Evolutionary conservation across 1,284 basidiomycete genomes (phyloP).

Genomic region (Cutaneotrichosporon arboriforme): DNA sequence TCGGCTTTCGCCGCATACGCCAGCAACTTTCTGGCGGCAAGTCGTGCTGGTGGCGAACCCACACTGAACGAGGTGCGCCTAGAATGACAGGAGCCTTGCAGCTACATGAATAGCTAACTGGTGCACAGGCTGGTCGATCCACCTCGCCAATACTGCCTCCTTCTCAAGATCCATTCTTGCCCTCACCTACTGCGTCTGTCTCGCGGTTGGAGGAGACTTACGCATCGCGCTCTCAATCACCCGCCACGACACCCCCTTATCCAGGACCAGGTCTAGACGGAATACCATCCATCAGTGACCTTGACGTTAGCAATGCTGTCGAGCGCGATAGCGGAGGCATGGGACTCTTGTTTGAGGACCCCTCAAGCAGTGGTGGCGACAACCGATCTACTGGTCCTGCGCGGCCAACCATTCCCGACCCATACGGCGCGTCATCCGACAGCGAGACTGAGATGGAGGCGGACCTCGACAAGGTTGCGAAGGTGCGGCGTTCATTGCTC

Average conservation of each 20-base stretch:
- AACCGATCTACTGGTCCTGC: background rate
- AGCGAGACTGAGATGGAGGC: constrained; percentile 31
- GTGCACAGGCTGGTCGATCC: too few relatives aligned
- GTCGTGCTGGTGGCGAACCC: constrained; percentile 7
- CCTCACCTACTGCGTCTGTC: constrained; percentile 30
- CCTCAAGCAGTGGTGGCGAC: background rate
- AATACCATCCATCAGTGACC: constrained; percentile 38
- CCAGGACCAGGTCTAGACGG: constrained; percentile 39
- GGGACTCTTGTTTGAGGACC: constrained; percentile 28
- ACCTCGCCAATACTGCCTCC: too few relatives aligned
- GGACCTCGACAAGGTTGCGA: constrained; percentile 33
- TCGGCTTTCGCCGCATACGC: constrained; percentile 40
- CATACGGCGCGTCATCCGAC: constrained; percentile 36
- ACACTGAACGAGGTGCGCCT: too few relatives aligned
- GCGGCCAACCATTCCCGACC: constrained; percentile 28
- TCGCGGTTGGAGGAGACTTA: constrained; percentile 31
- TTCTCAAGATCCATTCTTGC: constrained; percentile 40
- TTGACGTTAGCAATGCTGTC: constrained; percentile 4
- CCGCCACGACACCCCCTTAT: constrained; percentile 36
- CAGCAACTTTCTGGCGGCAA: constrained; percentile 35
- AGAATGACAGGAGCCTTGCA: too few relatives aligned
- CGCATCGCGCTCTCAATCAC: constrained; percentile 24
- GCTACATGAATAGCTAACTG: too few relatives aligned
- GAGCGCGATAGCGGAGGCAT: constrained; percentile 24
- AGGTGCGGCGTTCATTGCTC: constrained; percentile 28